Conservation (phyloP, 176 grass and related monocot genomes). For the Typha latifolia region DNA sequence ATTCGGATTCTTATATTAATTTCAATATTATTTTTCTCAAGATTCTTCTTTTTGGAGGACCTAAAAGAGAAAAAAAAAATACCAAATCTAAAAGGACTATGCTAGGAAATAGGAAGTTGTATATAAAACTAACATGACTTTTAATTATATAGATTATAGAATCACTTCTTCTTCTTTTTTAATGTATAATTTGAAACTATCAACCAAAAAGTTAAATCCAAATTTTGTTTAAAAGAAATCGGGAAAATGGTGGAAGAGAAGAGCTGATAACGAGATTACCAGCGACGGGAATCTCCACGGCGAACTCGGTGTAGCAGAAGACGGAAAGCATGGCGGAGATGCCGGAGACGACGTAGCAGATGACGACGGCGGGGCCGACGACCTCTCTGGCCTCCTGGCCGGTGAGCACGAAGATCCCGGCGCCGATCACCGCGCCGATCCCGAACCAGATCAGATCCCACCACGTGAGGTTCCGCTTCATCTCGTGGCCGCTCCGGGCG, state of each 20-base stretch:
- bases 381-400: constrained; percentile 47
- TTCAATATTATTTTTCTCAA: not conserved
- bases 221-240: too few relatives aligned
- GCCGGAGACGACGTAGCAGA: constrained; percentile 79
- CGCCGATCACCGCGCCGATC: constrained; percentile 63
- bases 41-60: not conserved
- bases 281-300: constrained; percentile 84
- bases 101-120: not conserved
- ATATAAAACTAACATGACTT: too few relatives aligned
- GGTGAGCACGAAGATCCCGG: constrained; percentile 79
- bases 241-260: not conserved
- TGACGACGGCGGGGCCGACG: constrained; percentile 71
- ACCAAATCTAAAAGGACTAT: not conserved
- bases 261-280: constrained; percentile 22
- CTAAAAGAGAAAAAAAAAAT: too few relatives aligned
- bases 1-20: too few relatives aligned
- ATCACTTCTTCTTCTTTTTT: too few relatives aligned
- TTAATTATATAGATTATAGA: too few relatives aligned
- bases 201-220: too few relatives aligned
- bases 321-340: constrained; percentile 94
- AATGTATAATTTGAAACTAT: too few relatives aligned
- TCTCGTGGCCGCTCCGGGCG: constrained; percentile 50
- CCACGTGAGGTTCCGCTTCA: constrained; percentile 57
- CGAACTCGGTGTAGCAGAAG: constrained; percentile 97
- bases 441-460: constrained; percentile 84